Evolutionary conservation across 305 asterid genomes (phyloP), one percentile per base, ranked within the genome.

Genomic region (Solanum hybrid): DNA sequence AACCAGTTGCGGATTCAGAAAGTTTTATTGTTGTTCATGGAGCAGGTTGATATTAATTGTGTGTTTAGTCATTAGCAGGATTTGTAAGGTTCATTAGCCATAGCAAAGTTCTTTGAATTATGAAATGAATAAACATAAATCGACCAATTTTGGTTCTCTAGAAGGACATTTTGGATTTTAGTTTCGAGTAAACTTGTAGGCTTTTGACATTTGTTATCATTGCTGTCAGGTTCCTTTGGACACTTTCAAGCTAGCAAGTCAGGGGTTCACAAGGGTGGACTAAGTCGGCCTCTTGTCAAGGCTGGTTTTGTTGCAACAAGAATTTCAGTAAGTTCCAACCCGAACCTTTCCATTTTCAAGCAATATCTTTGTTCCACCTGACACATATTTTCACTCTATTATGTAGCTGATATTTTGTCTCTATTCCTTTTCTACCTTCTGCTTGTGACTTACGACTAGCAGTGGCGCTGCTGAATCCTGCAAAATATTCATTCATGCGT

Each of bases 191-290:
- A 56, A 86, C 36, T 34, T 7, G 7, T 34, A 34, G 2, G 36
- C 36, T 34, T 34, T 34, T 34, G 36, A 69, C 36, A 5, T 91
- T 56, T 64, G 26, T 73, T 77, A 85, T 80, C 86, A 79, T 78
- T 86, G 66, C 66, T 86, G 90, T 89, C 94, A 96, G 99, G 99
- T 90, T 97, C 99, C 79, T 96, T 96, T 93, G 99, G 99, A 85
- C 99, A 97, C 92, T 96, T 96, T 81, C 99, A 97, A 93, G 99
- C 99, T 40, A 96, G 99, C 93, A 96, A 92, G 86, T 94, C 99
- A 3, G 96, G 98, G 64, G 99, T 97, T 85, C 99, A 97, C 88
- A 97, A 96, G 93, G 99, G 99, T 13, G 98, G 96, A 89, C 88
- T 96, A 87, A 89, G 91, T 92, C 92, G 51, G 69, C 94, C 96